Evolutionary conservation across 345 rosid genomes (phyloP).

Genomic region (Viola odorata): DNA sequence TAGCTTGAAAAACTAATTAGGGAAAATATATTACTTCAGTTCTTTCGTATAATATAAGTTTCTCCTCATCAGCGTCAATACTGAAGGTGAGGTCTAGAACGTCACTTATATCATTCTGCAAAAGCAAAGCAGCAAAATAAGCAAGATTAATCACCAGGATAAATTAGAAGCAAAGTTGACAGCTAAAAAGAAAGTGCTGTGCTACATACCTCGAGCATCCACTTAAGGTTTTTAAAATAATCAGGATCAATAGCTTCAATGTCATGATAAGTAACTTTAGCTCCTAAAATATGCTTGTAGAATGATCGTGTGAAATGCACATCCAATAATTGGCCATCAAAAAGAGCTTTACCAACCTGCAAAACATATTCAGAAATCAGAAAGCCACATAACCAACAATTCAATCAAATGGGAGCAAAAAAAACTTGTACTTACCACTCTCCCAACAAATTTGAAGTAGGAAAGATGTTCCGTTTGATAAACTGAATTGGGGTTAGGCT

Average conservation of each 20-base stretch:
- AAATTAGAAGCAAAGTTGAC: neutral
- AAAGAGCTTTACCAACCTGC: conserved; percentile 95
- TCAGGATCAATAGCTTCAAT: conserved; percentile 97
- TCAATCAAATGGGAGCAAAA: conserved; percentile 3
- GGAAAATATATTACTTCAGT: conserved; percentile 44
- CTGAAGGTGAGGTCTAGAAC: conserved; percentile 83
- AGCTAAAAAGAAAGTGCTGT: neutral
- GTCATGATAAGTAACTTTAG: conserved; percentile 86
- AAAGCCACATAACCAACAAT: conserved; percentile 1
- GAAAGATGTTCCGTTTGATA: conserved; percentile 98
- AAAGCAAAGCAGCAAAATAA: conserved; percentile 13
- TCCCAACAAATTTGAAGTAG: conserved; percentile 94
- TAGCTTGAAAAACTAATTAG: neutral
- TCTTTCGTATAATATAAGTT: conserved; percentile 74
- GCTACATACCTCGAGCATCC: conserved; percentile 90
- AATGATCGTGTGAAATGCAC: conserved; percentile 97
- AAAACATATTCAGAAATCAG: conserved; percentile 16
- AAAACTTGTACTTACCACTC: conserved; percentile 65
- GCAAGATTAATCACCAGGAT: neutral
- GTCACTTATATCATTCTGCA: conserved; percentile 87
- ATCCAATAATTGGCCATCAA: conserved; percentile 92
- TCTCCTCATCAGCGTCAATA: conserved; percentile 97
- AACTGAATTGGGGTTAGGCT: conserved; percentile 95
- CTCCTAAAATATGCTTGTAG: conserved; percentile 92
- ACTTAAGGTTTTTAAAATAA: conserved; percentile 78